Evolutionary conservation across 2,329 filamentous ascomycete genomes (phyloP).

Genomic region (Alternaria panax): DNA sequence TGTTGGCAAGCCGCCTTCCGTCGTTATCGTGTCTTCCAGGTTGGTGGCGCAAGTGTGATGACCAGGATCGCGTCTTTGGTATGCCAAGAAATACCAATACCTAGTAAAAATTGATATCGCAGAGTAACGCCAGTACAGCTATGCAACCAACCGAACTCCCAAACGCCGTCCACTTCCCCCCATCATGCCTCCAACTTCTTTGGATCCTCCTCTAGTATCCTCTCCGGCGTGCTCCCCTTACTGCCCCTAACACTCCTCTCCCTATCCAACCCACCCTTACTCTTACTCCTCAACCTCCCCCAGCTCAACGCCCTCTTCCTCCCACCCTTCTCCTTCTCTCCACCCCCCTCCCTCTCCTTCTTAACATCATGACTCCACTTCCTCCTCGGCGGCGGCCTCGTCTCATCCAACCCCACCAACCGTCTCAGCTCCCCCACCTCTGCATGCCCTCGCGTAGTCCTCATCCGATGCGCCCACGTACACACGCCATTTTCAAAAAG

Average conservation of each 20-base stretch:
- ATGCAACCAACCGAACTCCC: background rate
- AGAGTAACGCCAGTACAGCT: background rate
- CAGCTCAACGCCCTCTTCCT: constrained; percentile 38
- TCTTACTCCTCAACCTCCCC: constrained; percentile 37
- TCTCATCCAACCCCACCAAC: constrained; percentile 60
- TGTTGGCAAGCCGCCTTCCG: too few relatives aligned
- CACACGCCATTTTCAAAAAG: constrained; percentile 75
- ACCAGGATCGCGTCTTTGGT: too few relatives aligned
- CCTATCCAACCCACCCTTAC: constrained; percentile 29
- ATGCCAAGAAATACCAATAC: too few relatives aligned
- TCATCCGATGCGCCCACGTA: constrained; percentile 85
- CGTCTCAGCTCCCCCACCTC: constrained; percentile 72
- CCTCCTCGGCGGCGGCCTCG: constrained; percentile 39
- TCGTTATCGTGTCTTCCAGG: too few relatives aligned
- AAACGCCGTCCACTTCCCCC: background rate
- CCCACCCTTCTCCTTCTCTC: constrained; percentile 28
- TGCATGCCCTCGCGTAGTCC: constrained; percentile 77
- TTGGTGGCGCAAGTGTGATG: too few relatives aligned
- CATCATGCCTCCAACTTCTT: constrained; percentile 14
- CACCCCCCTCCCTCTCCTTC: constrained; percentile 17
- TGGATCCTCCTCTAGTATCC: constrained; percentile 28
- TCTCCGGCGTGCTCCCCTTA: constrained; percentile 28
- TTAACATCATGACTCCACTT: constrained; percentile 47
- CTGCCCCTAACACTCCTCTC: constrained; percentile 25
- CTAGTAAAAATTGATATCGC: too few relatives aligned